A percentile compares a stretch with the other conserved stretches of the same genome.
These are phyloP conservation scores for Blastocladiella emersonii DNA, from an alignment of 371 early-diverging fungal genomes.

Conservation along the genomic window DNA sequence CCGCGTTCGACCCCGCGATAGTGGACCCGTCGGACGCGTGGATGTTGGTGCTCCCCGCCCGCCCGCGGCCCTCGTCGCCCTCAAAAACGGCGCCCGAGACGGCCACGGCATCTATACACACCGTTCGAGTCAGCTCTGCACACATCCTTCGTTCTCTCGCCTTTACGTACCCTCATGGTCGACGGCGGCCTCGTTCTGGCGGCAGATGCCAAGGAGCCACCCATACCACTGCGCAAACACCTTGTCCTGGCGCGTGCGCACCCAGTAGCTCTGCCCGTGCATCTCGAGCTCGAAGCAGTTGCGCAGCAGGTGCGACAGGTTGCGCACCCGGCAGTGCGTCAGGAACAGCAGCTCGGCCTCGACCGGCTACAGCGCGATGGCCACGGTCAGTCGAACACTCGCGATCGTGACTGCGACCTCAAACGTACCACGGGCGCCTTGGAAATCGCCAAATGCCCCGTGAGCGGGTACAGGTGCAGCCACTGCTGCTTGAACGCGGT, in stretches of 20 bases:
- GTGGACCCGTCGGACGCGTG: background rate
- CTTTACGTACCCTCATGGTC: background rate
- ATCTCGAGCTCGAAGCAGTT: background rate
- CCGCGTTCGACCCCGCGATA: background rate
- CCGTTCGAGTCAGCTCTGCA: background rate
- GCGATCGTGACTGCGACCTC: background rate
- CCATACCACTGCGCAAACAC: background rate
- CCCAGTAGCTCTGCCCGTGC: background rate
- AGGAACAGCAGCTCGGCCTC: background rate
- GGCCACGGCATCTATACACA: background rate
- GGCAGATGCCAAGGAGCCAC: background rate
- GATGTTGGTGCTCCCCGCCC: too few relatives aligned
- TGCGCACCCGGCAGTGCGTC: background rate
- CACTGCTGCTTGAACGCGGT: background rate
- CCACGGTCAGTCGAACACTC: background rate
- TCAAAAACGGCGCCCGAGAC: too few relatives aligned
- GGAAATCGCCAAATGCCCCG: background rate
- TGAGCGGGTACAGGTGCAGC: background rate
- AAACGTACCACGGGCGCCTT: background rate
- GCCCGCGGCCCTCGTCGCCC: too few relatives aligned
- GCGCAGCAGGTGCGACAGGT: background rate
- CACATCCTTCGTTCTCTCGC: background rate
- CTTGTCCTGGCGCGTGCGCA: background rate
- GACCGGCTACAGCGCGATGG: background rate
- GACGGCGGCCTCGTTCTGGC: background rate